These are phyloP conservation scores for Physcomitrellopsis africana DNA, from an alignment of 225 moss, liverwort and hornwort genomes.

Conservation along the genomic window DNA sequence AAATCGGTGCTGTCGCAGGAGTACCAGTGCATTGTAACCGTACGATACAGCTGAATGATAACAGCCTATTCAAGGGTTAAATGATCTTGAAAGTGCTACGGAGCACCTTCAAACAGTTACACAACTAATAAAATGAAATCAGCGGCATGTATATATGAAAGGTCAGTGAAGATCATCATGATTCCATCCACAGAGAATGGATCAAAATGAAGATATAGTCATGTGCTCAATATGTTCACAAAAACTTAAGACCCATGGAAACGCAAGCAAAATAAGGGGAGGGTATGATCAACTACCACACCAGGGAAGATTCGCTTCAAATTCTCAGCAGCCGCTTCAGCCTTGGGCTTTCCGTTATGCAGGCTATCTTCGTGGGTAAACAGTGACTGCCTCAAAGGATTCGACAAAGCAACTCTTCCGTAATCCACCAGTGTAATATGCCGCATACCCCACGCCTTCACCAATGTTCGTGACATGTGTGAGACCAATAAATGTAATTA, in stretches of 20 bases:
- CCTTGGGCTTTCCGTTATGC: slow-evolving; percentile 87
- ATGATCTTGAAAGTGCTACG: background rate
- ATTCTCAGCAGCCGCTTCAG: slow-evolving; percentile 84
- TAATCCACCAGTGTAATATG: slow-evolving; percentile 86
- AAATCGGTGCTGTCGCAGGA: background rate
- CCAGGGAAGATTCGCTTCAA: slow-evolving; percentile 95
- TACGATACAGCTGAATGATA: background rate
- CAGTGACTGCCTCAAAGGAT: slow-evolving; percentile 90
- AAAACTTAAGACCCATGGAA: slow-evolving; percentile 14
- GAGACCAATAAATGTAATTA: slow-evolving; percentile 19
- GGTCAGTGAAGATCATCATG: background rate
- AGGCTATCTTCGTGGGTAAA: slow-evolving; percentile 85
- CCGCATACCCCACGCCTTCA: slow-evolving; percentile 96
- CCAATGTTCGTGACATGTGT: slow-evolving; percentile 8
- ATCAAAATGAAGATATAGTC: slow-evolving; percentile 5
- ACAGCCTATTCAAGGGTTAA: slow-evolving; percentile 12
- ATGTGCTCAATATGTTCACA: background rate
- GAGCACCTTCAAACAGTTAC: slow-evolving; percentile 1
- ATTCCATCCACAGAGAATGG: background rate
- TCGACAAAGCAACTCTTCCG: slow-evolving; percentile 93
- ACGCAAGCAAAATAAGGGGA: slow-evolving; percentile 30
- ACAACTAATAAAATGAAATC: slow-evolving; percentile 18
- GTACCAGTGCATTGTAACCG: background rate
- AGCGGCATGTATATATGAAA: background rate
- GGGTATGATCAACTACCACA: slow-evolving; percentile 78